Evolutionary conservation across 2,329 filamentous ascomycete species (phyloP).

Genomic region (Dothiorella sarmentorum): DNA sequence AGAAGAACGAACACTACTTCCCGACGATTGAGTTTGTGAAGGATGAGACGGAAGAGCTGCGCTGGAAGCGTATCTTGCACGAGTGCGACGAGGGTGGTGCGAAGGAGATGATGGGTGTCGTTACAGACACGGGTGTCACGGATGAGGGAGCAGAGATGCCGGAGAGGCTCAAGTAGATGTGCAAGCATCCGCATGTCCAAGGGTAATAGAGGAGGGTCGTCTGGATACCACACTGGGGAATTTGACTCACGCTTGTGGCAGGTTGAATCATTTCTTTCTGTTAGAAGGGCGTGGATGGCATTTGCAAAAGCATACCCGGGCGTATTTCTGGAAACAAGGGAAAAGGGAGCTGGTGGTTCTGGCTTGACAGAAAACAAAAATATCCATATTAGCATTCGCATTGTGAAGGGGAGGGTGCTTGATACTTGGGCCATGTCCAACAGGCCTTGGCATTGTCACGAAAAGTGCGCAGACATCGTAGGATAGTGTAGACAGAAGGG

Average conservation of each 20-base stretch:
- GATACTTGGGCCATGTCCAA: not conserved
- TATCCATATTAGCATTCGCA: not conserved
- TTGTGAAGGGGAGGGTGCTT: not conserved
- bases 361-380: not conserved
- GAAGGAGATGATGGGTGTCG: constrained; percentile 25
- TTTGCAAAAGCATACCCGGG: constrained; percentile 11
- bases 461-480: no score
- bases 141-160: constrained; percentile 4
- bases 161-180: constrained; percentile 1
- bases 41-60: constrained; percentile 49
- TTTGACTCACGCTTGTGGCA: not conserved
- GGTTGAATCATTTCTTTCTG: not conserved
- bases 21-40: constrained; percentile 64
- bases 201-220: not conserved
- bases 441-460: no score
- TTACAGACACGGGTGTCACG: constrained; percentile 25
- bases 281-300: constrained; percentile 5
- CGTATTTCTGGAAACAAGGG: not conserved
- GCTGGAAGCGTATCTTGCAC: constrained; percentile 58
- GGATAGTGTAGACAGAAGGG: no score
- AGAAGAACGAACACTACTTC: constrained; percentile 98
- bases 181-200: not conserved
- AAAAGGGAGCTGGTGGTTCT: not conserved
- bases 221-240: not conserved
- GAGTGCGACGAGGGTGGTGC: constrained; percentile 44